These are phyloP conservation scores for Rhodotorula graminis DNA, from an alignment of 768 basidiomycete genomes.

Conservation along the genomic window DNA sequence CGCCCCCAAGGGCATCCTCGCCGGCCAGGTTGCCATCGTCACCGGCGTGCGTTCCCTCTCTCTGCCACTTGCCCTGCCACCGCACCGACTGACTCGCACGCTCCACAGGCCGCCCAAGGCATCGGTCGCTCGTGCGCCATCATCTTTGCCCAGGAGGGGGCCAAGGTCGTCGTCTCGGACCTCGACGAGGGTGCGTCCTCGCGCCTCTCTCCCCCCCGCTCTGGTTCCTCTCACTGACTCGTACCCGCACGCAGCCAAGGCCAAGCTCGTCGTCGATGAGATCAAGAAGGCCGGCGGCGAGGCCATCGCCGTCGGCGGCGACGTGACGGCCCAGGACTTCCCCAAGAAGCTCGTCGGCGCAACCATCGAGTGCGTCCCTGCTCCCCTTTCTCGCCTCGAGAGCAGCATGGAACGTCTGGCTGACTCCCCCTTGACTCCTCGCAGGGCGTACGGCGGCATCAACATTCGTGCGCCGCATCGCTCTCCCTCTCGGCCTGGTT, in stretches of 20 bases:
- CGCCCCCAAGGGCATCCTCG: constrained; percentile 50
- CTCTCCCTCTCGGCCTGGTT: neutral
- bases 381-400: neutral
- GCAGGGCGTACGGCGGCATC: constrained; percentile 72
- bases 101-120: constrained; percentile 53
- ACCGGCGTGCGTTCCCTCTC: constrained; percentile 56
- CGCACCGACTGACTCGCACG: neutral
- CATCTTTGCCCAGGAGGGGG: constrained; percentile 76
- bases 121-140: constrained; percentile 71
- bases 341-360: constrained; percentile 71
- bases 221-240: too few species aligned
- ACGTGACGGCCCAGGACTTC: constrained; percentile 77
- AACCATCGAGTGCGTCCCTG: constrained; percentile 61
- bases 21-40: constrained; percentile 76
- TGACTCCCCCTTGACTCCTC: neutral
- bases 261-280: constrained; percentile 63
- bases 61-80: neutral
- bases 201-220: too few species aligned
- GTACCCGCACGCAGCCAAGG: constrained; percentile 49
- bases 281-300: constrained; percentile 69
- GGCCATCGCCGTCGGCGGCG: constrained; percentile 68
- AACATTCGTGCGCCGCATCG: constrained; percentile 56
- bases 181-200: constrained; percentile 59
- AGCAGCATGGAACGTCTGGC: neutral
- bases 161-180: constrained; percentile 81